Base-by-base conservation (phyloP, 257 asterid species). In the Petrea volubilis region DNA sequence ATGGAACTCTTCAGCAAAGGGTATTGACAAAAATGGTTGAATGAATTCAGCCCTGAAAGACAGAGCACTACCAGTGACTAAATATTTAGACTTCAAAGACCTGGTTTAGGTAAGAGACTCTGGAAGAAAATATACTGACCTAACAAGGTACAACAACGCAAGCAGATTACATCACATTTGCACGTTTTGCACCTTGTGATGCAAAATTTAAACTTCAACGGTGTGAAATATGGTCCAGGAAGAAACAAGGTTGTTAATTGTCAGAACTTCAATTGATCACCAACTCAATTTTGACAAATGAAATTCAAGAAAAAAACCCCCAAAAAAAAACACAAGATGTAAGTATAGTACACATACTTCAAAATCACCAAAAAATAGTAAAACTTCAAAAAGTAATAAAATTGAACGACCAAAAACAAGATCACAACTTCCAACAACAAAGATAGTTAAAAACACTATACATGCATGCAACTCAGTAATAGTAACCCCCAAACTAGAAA, bases 371-470 rank as follows among this genome's bases (percentile, higher is more conserved):
- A n/a, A n/a, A n/a, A n/a, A n/a, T n/a, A n/a, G n/a, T n/a, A n/a
- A n/a, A n/a, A n/a, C n/a, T n/a, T n/a, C n/a, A n/a, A n/a, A n/a
- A n/a, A n/a, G n/a, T n/a, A 38, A 29, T 3, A 34, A 38, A 67
- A 28, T 11, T 5, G 27, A 15, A 38, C n/a, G 2, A 59, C 13
- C 18, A 27, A 49, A 46, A 2, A 38, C 53, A 20, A 67, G 78
- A 75, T 59, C 73, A 25, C 29, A 40, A 61, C 34, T 53, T 65
- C 31, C 60, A 60, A 23, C 66, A 13, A 51, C 60, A 29, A 38
- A 50, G 49, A 25, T 25, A 53, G 36, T 34, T 56, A 2, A 67
- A 21, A 20, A 33, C 17, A 17, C 47, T 58, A 69, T 0, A 66
- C 67, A 62, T 18, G 38, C 64, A 23, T 11, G 33, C 51, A 5